These are phyloP conservation scores for Candida jianshihensis DNA, from an alignment of 805 yeast species.

Conservation along the genomic window DNA sequence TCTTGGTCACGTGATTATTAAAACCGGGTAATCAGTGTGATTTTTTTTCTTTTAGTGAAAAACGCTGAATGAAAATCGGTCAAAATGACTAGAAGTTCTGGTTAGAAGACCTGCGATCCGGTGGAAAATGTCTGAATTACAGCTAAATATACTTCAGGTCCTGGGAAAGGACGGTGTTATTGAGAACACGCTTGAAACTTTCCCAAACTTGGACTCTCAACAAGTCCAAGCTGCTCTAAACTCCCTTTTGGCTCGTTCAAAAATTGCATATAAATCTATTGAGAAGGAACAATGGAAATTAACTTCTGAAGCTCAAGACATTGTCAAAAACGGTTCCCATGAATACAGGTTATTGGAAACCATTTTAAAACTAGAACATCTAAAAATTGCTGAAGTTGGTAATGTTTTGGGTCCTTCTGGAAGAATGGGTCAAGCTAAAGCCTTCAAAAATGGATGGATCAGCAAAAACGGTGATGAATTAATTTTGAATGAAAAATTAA, in stretches of 20 bases:
- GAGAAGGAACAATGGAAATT: slow-evolving; percentile 74
- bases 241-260: slow-evolving; percentile 77
- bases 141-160: slow-evolving; percentile 52
- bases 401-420: slow-evolving; percentile 76
- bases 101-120: background rate
- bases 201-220: slow-evolving; percentile 60
- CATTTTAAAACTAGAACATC: slow-evolving; percentile 64
- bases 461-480: slow-evolving; percentile 78
- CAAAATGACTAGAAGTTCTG: background rate
- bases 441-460: slow-evolving; percentile 97
- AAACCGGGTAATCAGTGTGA: no score
- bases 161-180: slow-evolving; percentile 60
- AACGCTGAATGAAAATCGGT: background rate
- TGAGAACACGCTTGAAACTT: slow-evolving; percentile 58
- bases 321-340: slow-evolving; percentile 78
- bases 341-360: slow-evolving; percentile 81
- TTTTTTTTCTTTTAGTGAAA: no score
- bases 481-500: slow-evolving; percentile 46
- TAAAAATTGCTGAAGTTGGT: slow-evolving; percentile 72
- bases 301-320: slow-evolving; percentile 76
- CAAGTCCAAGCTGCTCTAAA: slow-evolving; percentile 75
- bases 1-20: no score
- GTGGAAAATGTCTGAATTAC: slow-evolving; percentile 59
- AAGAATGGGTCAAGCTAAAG: slow-evolving; percentile 92
- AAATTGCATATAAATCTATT: slow-evolving; percentile 64